phyloP scores from a whole-genome alignment of 129 eudicot genomes.

The Saposhnikovia divaricata region DNA sequence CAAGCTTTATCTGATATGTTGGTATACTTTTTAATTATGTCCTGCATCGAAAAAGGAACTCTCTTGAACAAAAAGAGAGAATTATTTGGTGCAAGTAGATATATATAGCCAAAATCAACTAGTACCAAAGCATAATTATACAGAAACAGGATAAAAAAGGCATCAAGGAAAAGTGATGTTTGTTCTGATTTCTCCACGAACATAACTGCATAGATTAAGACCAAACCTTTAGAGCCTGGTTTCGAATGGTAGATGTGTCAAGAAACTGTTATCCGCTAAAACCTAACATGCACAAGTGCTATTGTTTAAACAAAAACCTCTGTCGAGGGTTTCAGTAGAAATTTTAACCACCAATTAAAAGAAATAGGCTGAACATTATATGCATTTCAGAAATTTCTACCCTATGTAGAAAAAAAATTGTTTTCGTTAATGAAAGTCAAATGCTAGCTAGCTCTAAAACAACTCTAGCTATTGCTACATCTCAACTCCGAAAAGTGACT shows the following conservation, averaged over 20 bases:
- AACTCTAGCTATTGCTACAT: background rate
- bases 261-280: background rate
- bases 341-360: background rate
- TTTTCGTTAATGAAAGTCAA: background rate
- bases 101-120: background rate
- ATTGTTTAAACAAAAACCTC: background rate
- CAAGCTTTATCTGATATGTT: constrained; percentile 60
- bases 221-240: background rate
- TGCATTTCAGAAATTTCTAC: background rate
- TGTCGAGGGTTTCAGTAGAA: background rate
- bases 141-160: background rate
- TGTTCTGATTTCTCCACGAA: background rate
- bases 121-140: background rate
- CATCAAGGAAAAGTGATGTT: background rate
- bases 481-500: background rate
- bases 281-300: background rate
- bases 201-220: background rate
- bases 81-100: background rate
- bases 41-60: background rate
- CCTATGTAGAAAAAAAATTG: background rate
- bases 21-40: constrained; percentile 13
- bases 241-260: background rate
- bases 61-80: background rate
- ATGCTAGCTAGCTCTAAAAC: background rate
- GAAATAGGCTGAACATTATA: background rate